phyloP scores from a whole-genome alignment of 2,329 filamentous ascomycete genomes.

The Magnaporthiopsis incrustans region DNA sequence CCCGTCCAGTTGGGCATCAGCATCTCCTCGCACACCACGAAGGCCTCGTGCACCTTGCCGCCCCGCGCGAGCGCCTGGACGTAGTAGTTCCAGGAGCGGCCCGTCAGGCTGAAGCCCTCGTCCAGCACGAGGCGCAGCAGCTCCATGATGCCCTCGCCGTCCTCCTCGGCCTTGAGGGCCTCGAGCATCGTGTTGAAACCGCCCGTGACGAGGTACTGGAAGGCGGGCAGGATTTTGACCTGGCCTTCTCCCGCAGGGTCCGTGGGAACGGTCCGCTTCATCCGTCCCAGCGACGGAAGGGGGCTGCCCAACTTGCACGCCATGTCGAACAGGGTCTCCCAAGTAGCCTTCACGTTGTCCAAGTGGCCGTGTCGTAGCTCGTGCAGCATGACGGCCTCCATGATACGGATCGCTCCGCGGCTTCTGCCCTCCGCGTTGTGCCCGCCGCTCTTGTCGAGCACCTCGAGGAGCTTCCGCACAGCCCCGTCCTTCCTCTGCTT shows the following conservation, averaged over 20 bases:
- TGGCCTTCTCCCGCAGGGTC: neutral
- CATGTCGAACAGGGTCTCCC: slow-evolving; percentile 52
- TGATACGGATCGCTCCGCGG: neutral
- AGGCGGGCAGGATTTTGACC: slow-evolving; percentile 32
- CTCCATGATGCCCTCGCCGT: slow-evolving; percentile 41
- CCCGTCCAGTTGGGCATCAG: slow-evolving; percentile 76
- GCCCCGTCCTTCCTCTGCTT: neutral
- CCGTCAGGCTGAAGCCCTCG: slow-evolving; percentile 67
- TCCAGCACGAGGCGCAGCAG: slow-evolving; percentile 43
- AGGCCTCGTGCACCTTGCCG: slow-evolving; percentile 57
- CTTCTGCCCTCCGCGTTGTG: neutral
- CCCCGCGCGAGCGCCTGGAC: slow-evolving; percentile 59
- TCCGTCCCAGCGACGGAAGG: slow-evolving; percentile 12
- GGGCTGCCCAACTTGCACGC: slow-evolving; percentile 36
- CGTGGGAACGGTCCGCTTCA: neutral
- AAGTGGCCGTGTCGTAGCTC: slow-evolving; percentile 51
- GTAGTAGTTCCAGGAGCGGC: slow-evolving; percentile 72
- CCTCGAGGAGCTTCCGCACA: neutral
- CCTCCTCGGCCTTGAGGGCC: slow-evolving; percentile 29
- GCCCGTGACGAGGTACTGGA: slow-evolving; percentile 45
- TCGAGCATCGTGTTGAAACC: slow-evolving; percentile 42
- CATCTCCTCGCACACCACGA: slow-evolving; percentile 63
- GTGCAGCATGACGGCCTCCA: slow-evolving; percentile 16
- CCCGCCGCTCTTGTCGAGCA: neutral
- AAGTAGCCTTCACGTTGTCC: slow-evolving; percentile 55